These are phyloP conservation scores for Cantharellus anzutake DNA, from an alignment of 768 basidiomycete species.

Conservation along the genomic window DNA sequence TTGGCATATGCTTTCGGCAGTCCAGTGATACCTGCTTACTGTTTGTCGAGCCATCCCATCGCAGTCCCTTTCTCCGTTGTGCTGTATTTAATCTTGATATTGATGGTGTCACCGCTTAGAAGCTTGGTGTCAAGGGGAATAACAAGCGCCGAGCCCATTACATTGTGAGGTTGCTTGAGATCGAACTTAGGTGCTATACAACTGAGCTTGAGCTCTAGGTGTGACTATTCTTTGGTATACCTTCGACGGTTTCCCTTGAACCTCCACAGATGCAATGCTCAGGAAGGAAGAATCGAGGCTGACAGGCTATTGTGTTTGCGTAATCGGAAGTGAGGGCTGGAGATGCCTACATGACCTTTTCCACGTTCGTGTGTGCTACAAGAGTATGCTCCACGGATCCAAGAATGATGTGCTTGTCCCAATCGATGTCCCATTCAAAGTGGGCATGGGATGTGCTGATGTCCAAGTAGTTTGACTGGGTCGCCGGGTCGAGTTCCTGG, in stretches of 20 bases:
- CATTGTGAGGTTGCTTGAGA: constrained; percentile 37
- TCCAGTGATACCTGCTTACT: constrained; percentile 21
- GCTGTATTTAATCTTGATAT: constrained; percentile 39
- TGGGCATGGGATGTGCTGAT: constrained; percentile 24
- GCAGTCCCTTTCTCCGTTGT: constrained; percentile 62
- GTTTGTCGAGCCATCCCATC: constrained; percentile 73
- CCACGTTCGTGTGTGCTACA: constrained; percentile 30
- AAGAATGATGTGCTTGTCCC: constrained; percentile 33
- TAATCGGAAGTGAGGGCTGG: background rate
- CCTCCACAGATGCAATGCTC: constrained; percentile 32
- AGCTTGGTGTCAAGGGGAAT: constrained; percentile 29
- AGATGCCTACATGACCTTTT: constrained; percentile 40
- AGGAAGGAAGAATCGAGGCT: constrained; percentile 65
- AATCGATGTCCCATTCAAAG: constrained; percentile 70
- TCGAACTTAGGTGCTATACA: constrained; percentile 23
- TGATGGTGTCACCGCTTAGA: constrained; percentile 22
- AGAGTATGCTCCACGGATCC: constrained; percentile 52
- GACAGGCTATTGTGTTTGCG: constrained; percentile 1
- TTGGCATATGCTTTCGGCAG: background rate
- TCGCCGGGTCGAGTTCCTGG: background rate
- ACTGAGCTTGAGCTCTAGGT: background rate
- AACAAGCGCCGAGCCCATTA: constrained; percentile 62
- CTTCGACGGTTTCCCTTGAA: constrained; percentile 29
- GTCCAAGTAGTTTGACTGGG: background rate
- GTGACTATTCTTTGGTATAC: constrained; percentile 20